Evolutionary conservation across 1,139 yeast genomes (phyloP), one percentile per base, ranked within the genome.

Genomic region (Kurtzmaniella natalensis): DNA sequence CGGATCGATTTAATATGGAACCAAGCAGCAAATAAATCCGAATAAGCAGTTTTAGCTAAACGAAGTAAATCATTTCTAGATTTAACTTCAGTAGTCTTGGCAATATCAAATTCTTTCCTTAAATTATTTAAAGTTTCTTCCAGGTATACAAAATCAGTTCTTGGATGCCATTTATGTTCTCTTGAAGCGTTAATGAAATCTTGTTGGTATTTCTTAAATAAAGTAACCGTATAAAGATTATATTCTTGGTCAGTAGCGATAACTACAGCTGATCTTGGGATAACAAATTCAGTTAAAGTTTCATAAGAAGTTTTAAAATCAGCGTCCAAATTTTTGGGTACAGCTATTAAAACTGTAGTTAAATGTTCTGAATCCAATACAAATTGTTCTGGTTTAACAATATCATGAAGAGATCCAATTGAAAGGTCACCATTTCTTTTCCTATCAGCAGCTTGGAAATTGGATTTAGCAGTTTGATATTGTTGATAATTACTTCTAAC

Each of bases 361-460:
- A 92, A 71, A 57, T 89, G 85, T 44, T 92, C 98, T 3, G 95
- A 82, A 47, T 79, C 78, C 42, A 83, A 67, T 9, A 94, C 89
- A 57, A 92, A 86, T 51, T 94, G 87, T 39, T 81, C 81, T 4
- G 89, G 83, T 37, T 76, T 77, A 29, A 94, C 96, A 39, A 92
- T 76, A 49, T 87, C 94, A 54, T 89, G 96, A 41, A 92, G 70
- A 3, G 96, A 84, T 55, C 86, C 81, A 40, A 89, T 92, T 7
- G 96, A 81, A 45, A 92, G 72, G 57, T 94, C 96, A 38, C 99
- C 99, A 32, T 83, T 84, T 55, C 83, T 86, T 61, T 88, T 88
- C 50, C 96, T 76, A 59, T 92, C 95, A 21, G 95, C 94, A 9
- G 95, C 88, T 32, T 80, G 73, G 44, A 88, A 72, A 51, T 81